These are phyloP conservation scores for Colletotrichum sp. DNA, from an alignment of 2,329 filamentous ascomycete genomes.

Conservation along the genomic window DNA sequence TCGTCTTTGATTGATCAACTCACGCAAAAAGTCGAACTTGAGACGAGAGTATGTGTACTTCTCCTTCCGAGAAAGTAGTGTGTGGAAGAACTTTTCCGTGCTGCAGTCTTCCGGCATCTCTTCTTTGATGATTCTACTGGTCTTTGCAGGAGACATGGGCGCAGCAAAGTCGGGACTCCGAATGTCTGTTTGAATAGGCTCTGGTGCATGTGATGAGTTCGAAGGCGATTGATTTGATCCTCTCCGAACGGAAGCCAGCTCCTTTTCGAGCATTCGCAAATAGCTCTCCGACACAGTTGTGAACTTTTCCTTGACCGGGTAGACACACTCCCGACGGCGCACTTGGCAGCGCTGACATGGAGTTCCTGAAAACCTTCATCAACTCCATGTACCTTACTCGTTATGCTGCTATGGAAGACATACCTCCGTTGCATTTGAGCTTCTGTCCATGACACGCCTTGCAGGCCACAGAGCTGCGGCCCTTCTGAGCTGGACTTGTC, in stretches of 20 bases:
- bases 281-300: constrained; percentile 21
- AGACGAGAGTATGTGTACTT: constrained; percentile 22
- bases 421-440: constrained; percentile 24
- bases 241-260: not conserved
- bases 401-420: not conserved
- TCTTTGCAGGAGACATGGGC: not conserved
- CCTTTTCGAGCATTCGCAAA: constrained; percentile 14
- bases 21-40: constrained; percentile 23
- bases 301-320: constrained; percentile 18
- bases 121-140: not conserved
- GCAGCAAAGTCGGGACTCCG: not conserved
- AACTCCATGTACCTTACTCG: not conserved
- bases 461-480: constrained; percentile 23
- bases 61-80: not conserved
- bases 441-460: constrained; percentile 21
- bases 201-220: not conserved
- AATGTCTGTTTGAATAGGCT: not conserved
- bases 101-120: constrained; percentile 18
- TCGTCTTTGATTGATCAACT: not conserved
- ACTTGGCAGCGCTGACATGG: not conserved
- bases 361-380: not conserved
- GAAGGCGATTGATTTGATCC: not conserved
- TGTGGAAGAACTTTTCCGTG: constrained; percentile 22
- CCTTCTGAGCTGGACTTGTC: not conserved
- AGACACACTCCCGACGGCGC: constrained; percentile 4